A percentile compares a stretch with the other conserved stretches of the same genome.
Evolutionary conservation across 352 stramenopile species (phyloP).

Genomic region (Globisporangium canariense): DNA sequence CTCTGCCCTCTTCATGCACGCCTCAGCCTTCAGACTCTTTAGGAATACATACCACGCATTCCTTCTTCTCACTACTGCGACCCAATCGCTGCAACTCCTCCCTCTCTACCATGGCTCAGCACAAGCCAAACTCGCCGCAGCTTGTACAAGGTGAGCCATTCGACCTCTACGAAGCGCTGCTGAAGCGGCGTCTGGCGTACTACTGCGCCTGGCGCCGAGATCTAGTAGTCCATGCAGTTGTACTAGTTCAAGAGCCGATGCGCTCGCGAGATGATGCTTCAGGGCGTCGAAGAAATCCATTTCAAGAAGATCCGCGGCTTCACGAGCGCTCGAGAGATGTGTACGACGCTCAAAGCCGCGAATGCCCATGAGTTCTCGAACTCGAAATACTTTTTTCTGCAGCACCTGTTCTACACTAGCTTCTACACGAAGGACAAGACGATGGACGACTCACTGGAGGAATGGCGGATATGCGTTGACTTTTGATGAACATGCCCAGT

Average conservation of each 20-base stretch:
- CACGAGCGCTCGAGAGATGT: neutral
- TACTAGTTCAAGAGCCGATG: neutral
- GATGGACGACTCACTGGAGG: neutral
- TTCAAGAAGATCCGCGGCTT: neutral
- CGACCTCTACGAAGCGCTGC: neutral
- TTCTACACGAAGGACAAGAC: constrained; percentile 1
- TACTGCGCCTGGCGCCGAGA: too few species aligned
- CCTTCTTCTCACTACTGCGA: too few species aligned
- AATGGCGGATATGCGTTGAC: neutral
- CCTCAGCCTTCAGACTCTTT: too few species aligned
- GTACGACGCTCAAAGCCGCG: neutral
- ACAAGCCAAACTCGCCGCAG: neutral
- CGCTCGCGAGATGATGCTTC: neutral
- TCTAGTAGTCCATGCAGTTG: neutral
- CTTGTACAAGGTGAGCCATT: neutral
- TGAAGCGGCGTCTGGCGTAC: too few species aligned
- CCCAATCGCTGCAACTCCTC: too few species aligned
- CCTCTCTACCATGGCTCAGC: too few species aligned
- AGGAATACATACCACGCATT: too few species aligned
- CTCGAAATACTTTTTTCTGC: neutral
- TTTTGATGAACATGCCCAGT: neutral
- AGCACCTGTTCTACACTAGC: neutral
- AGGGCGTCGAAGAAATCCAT: neutral
- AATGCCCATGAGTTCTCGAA: neutral
- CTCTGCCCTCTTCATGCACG: too few species aligned